Percentiles rank a stretch among this genome's conserved stretches.
These are phyloP conservation scores for cucumber (Cucumis sativus) DNA, from an alignment of 306 rosid genomes.

Conservation along the genomic window Cucumber_9930_V3 NC_026659.2:19412501-19413000, in stretches of 20 bases:
- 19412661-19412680: neutral
- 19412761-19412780: slow-evolving; percentile 20
- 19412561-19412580: slow-evolving; percentile 31
- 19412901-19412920: slow-evolving; percentile 32
- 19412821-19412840: slow-evolving; percentile 31
- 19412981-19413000: slow-evolving; percentile 27
- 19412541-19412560: slow-evolving; percentile 20
- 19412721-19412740: neutral
- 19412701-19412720: neutral
- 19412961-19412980: slow-evolving; percentile 38
- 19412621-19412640: slow-evolving; percentile 32
- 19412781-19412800: slow-evolving; percentile 51
- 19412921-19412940: slow-evolving; percentile 47
- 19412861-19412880: slow-evolving; percentile 14
- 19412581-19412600: slow-evolving; percentile 40
- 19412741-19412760: neutral
- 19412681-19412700: neutral
- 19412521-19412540: neutral
- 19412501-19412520: neutral
- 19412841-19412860: slow-evolving; percentile 21
- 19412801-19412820: slow-evolving; percentile 49
- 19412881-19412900: slow-evolving; percentile 3
- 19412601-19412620: slow-evolving; percentile 57
- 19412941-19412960: slow-evolving; percentile 68
- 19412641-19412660: slow-evolving; percentile 32